Conservation (phyloP, 176 grass and related monocot genomes). For the Alopecurus myosuroides region DNA sequence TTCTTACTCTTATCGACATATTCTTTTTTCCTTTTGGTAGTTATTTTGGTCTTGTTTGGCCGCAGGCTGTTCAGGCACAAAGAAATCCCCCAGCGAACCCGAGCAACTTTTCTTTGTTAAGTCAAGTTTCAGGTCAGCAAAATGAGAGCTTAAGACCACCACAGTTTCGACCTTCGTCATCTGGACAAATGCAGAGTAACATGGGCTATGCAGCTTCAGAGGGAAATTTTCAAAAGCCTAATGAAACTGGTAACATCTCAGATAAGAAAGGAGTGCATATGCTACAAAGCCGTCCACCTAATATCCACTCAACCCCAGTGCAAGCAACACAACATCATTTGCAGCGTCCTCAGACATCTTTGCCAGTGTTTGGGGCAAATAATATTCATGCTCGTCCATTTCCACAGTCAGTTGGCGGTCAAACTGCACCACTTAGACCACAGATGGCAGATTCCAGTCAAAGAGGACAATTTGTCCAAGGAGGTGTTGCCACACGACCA, state of each 20-base stretch:
- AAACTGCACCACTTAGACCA: conserved; percentile 44
- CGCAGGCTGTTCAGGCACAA: conserved; percentile 45
- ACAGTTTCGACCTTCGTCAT: conserved; percentile 44
- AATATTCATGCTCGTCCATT: conserved; percentile 47
- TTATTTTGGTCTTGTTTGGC: conserved; percentile 30
- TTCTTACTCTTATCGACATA: conserved; percentile 13
- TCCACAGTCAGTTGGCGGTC: conserved; percentile 40
- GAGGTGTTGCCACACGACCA: conserved; percentile 32
- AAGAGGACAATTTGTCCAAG: conserved; percentile 45
- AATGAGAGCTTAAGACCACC: conserved; percentile 32
- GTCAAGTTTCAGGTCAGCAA: conserved; percentile 63
- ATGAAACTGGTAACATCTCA: conserved; percentile 36
- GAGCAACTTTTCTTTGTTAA: conserved; percentile 52
- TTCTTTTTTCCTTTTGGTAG: conserved; percentile 29
- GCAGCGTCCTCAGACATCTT: conserved; percentile 58
- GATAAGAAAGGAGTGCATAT: conserved; percentile 45
- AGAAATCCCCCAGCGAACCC: conserved; percentile 37
- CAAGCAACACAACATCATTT: conserved; percentile 49
- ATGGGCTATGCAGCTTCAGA: conserved; percentile 22
- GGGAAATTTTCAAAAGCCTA: conserved; percentile 37
- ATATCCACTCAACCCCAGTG: conserved; percentile 23
- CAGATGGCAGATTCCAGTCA: conserved; percentile 41
- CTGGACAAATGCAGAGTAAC: conserved; percentile 49
- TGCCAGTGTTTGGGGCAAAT: conserved; percentile 55
- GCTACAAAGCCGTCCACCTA: conserved; percentile 36